A percentile compares a stretch with the other conserved stretches of the same genome.
Evolutionary conservation across 2,329 filamentous ascomycete genomes (phyloP).

Genomic region (Penicillium expansum): DNA sequence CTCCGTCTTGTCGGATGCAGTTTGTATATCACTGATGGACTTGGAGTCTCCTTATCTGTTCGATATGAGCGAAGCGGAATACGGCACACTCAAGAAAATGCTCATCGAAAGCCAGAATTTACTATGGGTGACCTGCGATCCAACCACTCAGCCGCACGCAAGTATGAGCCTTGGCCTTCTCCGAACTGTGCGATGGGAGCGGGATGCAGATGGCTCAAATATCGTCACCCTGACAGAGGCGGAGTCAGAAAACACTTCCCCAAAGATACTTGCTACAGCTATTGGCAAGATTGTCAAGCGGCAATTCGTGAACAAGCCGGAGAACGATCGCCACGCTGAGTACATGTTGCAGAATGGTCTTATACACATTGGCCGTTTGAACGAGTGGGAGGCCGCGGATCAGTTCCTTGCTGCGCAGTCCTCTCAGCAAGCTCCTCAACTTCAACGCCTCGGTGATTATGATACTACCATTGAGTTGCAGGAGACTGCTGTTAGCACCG

Average conservation of each 20-base stretch:
- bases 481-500: background rate
- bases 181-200: conserved; percentile 21
- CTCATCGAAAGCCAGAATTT: conserved; percentile 11
- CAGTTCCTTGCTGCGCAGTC: conserved; percentile 13
- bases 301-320: conserved; percentile 11
- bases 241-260: background rate
- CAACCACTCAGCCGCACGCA: background rate
- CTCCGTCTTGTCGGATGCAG: background rate
- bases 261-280: background rate
- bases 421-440: conserved; percentile 1
- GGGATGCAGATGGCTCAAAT: conserved; percentile 19
- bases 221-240: conserved; percentile 12
- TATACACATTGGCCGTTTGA: conserved; percentile 18
- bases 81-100: conserved; percentile 1
- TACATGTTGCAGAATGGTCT: conserved; percentile 14
- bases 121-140: conserved; percentile 16
- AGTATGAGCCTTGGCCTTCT: conserved; percentile 19
- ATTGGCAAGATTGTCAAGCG: conserved; percentile 9
- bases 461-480: conserved; percentile 8
- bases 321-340: conserved; percentile 17
- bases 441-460: conserved; percentile 6
- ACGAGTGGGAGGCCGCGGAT: conserved; percentile 12
- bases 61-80: conserved; percentile 2
- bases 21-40: conserved; percentile 18
- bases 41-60: conserved; percentile 9